Evolutionary conservation across 2,329 filamentous ascomycete genomes (phyloP), one percentile per base, ranked within the genome.

Genomic region (Stagonosporopsis chrysanthemi): DNA sequence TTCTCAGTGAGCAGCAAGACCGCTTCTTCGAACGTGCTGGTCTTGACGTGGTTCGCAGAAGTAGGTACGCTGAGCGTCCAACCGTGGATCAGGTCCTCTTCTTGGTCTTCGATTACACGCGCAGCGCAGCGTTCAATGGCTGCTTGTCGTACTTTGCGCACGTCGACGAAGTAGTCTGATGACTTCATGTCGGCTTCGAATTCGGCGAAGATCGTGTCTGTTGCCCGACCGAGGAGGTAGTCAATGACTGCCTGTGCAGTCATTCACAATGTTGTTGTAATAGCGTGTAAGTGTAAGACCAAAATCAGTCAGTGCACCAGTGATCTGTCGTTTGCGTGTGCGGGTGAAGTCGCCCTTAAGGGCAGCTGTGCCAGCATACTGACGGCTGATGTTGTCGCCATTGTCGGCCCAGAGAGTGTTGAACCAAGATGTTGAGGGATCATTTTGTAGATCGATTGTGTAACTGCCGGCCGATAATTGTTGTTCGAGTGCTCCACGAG

Each of bases 331-430:
- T 78, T 96, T 97, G 55, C 89, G 85, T 2, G 93, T 97, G 41
- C 95, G 86, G 1, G 95, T 99, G 72, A 94, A 99, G 75, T 99
- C 95, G 8, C 95, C 95, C 73, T 99, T 99, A 78, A 99, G 86
- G 0, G 95, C 95, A 2, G 92, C 92, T 0, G 95, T 98, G 9
- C 92, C 96, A 1, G 95, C 92, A 75, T 99, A 99, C 74, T 97
- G 94, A 65, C 93, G 92, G 0, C 92, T 96, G 52, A 98, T 92
- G 0, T 93, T 92, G 75, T 99, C 95, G 14, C 95, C 95, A 65
- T 99, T 99, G 73, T 99, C 95, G 0, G 95, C 95, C 94, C 95
- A 99, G 0, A 98, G 81, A 0, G 87, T 92, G 75, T 99, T 98
- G 80, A 98, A 98, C 92, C 94, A 98, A 42, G 88, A 84, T 5